phyloP scores from a whole-genome alignment of 768 basidiomycete genomes.

The Piloderma croceum region DNA sequence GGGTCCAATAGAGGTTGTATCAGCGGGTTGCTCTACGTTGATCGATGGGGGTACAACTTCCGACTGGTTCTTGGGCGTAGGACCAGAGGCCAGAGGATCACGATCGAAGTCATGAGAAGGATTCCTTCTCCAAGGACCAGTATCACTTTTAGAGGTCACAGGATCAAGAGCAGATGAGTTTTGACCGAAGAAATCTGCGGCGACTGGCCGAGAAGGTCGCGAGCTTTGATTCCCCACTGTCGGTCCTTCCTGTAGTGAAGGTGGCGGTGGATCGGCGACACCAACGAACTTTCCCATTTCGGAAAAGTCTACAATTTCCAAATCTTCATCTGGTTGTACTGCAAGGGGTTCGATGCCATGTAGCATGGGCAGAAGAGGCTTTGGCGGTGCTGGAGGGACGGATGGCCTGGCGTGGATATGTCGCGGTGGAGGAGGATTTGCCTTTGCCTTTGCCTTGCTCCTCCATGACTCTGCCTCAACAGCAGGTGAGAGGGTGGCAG shows the following conservation, averaged over 20 bases:
- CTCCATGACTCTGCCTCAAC: slow-evolving; percentile 63
- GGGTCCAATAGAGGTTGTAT: no score
- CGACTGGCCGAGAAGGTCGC: slow-evolving; percentile 44
- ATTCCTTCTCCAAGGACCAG: slow-evolving; percentile 42
- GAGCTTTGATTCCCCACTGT: slow-evolving; percentile 14
- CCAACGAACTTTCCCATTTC: slow-evolving; percentile 70
- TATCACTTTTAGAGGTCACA: slow-evolving; percentile 29
- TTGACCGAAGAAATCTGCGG: slow-evolving; percentile 74
- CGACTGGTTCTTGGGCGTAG: no score
- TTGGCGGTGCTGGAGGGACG: slow-evolving; percentile 27
- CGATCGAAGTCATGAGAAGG: slow-evolving; percentile 1
- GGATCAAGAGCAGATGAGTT: slow-evolving; percentile 10
- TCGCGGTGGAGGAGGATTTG: slow-evolving; percentile 28
- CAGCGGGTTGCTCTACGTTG: no score
- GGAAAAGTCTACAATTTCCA: slow-evolving; percentile 78
- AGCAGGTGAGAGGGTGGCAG: slow-evolving; percentile 23
- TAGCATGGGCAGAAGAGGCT: slow-evolving; percentile 32
- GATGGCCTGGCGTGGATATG: slow-evolving; percentile 14
- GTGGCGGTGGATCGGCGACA: slow-evolving; percentile 20
- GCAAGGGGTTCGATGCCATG: slow-evolving; percentile 43
- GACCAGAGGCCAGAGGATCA: background rate
- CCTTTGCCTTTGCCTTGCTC: slow-evolving; percentile 36
- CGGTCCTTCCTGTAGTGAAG: slow-evolving; percentile 16
- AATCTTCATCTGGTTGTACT: slow-evolving; percentile 47
- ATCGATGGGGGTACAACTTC: no score